Base-by-base conservation (phyloP, 2,329 filamentous ascomycete genomes). In the Aspergillus neoniger region DNA sequence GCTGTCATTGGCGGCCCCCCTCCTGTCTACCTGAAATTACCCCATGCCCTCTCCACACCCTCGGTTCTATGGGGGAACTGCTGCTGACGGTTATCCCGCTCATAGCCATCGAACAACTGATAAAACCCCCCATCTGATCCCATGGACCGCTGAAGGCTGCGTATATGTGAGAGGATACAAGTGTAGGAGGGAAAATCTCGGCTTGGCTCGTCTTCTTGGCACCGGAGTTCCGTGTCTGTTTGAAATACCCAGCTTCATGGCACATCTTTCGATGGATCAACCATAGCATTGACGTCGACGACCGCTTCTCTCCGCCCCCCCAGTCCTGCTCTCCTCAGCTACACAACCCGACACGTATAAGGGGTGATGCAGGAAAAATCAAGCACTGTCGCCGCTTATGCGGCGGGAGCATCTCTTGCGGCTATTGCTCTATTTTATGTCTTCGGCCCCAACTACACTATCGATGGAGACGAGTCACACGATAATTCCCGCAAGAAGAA, bases 351-450 rank as follows among this genome's bases (percentile, higher is more conserved):
- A 10, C 14, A 19, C 41, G 7, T 41, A 23, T 36, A 44, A 52
- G 43, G 28, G 63, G 73, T 70, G 68, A 94, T 95, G 91, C 91
- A 90, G 70, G 91, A 95, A 74, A 92, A 90, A 81, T 88, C 88
- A 58, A 84, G 91, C 61, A 92, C 89, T 7, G 89, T 95, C 70
- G 91, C 92, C 69, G 92, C 91, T 48, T 99, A 99, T 79, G 95
- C 95, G 71, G 95, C 94, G 61, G 94, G 94, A 69, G 95, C 94
- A 62, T 96, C 93, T 57, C 89, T 99, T 64, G 95, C 95, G 58
- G 95, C 95, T 63, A 91, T 96, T 64, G 94, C 95, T 32, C 86
- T 98, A 60, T 91, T 98, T 75, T 99, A 98, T 78, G 94, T 98
- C 69, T 98, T 99, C 78, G 92, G 90, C 8, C 95, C 95, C n/a